A percentile compares a stretch with the other conserved stretches of the same genome.
Conservation (phyloP, 1,284 basidiomycete species). For the Neotropicomus parvogracilis region DNA sequence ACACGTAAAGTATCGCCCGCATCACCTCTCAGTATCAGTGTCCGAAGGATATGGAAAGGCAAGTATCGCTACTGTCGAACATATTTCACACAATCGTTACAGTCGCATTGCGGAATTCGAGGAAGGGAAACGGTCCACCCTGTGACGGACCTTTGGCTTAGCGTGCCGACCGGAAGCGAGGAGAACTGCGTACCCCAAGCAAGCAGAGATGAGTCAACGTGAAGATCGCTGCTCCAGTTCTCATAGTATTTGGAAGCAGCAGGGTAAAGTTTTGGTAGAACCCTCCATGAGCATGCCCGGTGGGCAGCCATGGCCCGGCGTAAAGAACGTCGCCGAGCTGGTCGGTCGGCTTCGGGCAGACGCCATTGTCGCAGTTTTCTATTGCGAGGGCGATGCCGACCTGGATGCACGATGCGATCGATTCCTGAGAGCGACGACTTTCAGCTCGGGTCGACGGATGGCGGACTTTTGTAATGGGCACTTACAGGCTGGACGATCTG, state of each 20-base stretch:
- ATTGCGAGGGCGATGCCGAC: slow-evolving; percentile 33
- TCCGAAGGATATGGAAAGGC: too few relatives aligned
- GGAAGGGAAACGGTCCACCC: slow-evolving; percentile 21
- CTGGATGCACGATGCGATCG: slow-evolving; percentile 18
- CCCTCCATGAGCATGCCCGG: slow-evolving; percentile 14
- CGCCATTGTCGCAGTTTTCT: slow-evolving; percentile 15
- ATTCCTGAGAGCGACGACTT: slow-evolving; percentile 4
- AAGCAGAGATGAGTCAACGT: slow-evolving; percentile 31
- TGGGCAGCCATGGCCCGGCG: slow-evolving; percentile 28
- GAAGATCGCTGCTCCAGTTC: slow-evolving; percentile 26
- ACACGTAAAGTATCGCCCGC: too few relatives aligned
- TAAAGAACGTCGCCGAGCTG: slow-evolving; percentile 27
- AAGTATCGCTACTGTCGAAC: too few relatives aligned
- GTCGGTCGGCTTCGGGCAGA: slow-evolving; percentile 21
- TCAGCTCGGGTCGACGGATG: neutral
- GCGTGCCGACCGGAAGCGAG: neutral
- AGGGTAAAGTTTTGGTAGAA: slow-evolving; percentile 31
- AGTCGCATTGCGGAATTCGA: slow-evolving; percentile 27
- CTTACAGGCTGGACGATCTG: slow-evolving; percentile 25
- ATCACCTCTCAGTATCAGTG: too few relatives aligned
- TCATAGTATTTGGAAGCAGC: slow-evolving; percentile 7
- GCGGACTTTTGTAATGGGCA: neutral
- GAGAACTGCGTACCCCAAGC: slow-evolving; percentile 24
- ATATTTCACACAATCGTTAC: slow-evolving; percentile 14
- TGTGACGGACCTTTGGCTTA: neutral